Conservation (phyloP, 306 rosid species). For the Quercus dentata region DNA sequence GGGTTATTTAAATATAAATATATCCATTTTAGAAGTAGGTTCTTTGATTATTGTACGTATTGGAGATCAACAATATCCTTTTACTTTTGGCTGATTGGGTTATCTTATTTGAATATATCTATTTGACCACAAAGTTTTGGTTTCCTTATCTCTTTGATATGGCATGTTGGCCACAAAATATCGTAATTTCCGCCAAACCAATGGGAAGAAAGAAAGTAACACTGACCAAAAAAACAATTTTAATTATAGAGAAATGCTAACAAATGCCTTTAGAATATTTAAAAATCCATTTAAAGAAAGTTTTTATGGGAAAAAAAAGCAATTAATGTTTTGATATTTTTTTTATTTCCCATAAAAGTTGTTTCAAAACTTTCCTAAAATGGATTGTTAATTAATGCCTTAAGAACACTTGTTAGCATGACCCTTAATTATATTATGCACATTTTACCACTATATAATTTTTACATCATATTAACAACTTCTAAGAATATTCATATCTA, state of each 20-base stretch:
- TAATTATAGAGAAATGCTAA: too few species aligned
- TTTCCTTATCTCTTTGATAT: not conserved
- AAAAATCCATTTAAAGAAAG: not conserved
- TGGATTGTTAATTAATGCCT: too few species aligned
- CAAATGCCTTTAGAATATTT: too few species aligned
- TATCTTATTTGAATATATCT: not conserved
- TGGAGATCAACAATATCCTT: conserved; percentile 35
- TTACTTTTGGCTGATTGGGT: not conserved
- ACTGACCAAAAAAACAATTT: not conserved
- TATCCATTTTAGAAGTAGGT: not conserved
- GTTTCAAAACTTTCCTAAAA: too few species aligned
- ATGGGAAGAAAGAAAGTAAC: not conserved
- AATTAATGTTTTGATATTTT: too few species aligned
- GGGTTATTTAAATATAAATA: not conserved
- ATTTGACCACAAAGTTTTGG: not conserved
- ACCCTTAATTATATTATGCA: too few species aligned
- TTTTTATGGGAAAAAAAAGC: too few species aligned
- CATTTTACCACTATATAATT: too few species aligned
- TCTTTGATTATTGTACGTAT: not conserved
- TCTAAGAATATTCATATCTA: too few species aligned
- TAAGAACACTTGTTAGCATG: too few species aligned
- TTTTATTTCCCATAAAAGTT: too few species aligned
- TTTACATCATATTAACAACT: too few species aligned
- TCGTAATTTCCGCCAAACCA: not conserved
- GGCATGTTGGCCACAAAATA: not conserved